Evolutionary conservation across 2,329 filamentous ascomycete species (phyloP), one percentile per base, ranked within the genome.

Genomic region (Elsinoe batatas): DNA sequence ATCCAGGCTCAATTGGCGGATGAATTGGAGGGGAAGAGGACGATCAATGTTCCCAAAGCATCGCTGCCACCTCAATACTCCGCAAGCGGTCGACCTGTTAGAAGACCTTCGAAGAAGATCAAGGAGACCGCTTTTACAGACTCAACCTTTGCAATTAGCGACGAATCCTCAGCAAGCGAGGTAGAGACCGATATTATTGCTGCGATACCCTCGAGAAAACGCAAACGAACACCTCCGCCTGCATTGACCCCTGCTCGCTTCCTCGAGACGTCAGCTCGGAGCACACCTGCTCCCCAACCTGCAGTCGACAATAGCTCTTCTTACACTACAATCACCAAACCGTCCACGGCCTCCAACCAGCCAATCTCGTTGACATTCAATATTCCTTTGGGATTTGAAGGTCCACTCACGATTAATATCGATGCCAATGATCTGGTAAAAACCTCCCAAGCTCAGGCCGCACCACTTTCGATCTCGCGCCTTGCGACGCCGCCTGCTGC

Each of bases 351-450:
- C 51, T 35, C 57, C 12, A 54, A 63, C 12, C 40, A 44, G 11
- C 64, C 70, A 0, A 61, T 74, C 36, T 66, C 68, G 30, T 61
- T 76, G 22, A 73, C 71, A n/a, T 68, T 77, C 65, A 73, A 75
- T 57, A 66, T 76, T 5, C 73, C 73, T 7, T 60, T 68, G 2
- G 73, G 72, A 10, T 74, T 73, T 59, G 65, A 70, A 61, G 73
- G 73, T n/a, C 73, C 73, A 3, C 64, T 76, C 44, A 64, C 71
- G 18, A 65, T 76, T 50, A 70, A 71, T 53, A 62, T 76, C 13
- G 69, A 74, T 54, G 58, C 64, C 32, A 56, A 58, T 15, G 47
- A 58, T 18, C 18, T 60, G 5, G 22, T 59, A 8, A 40, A 33
- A 4, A 17, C 38, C 13, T 38, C 58, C 5, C 38, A 22, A 10